Base-by-base conservation (phyloP, 2,329 filamentous ascomycete species). In the Madurella mycetomatis region DNA sequence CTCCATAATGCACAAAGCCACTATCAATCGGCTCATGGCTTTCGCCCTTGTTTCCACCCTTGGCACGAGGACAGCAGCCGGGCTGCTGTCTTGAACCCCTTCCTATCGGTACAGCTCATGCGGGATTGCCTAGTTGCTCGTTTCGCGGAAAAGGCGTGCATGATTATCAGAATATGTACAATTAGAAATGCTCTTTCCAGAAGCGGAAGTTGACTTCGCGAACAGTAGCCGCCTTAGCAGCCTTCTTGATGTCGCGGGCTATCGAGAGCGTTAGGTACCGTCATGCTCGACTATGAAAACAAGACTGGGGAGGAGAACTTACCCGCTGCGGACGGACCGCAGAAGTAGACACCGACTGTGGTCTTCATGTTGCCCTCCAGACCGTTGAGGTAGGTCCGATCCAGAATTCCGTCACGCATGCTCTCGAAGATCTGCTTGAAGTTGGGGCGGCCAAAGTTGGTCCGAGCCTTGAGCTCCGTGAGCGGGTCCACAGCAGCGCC, bases 271-370 rank as follows among this genome's bases (percentile, higher is more conserved):
- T 79, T 68, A 78, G 73, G 46, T 41, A 31, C 18, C n/a, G 9
- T 5, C 7, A 19, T 37, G 4, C 17, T 25, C 13, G 18, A 17
- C 5, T 32, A n/a, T 12, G 9, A 15, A 31, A 17, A 13, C 42
- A 30, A 2, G 17, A 4, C 3, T n/a, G 30, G 3, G 9, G 42
- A 56, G 25, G 13, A 15, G 41, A 57, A 74, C 77, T 70, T 71
- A 82, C 80, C 80, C 65, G 80, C 80, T 61, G 79, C 80, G 59
- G 88, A 94, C 19, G 92, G 92, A 56, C 94, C 94, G 70, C 94
- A 99, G 72, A 97, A 97, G 76, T 99, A 99, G 17, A 99, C 92
- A 73, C 94, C 94, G 12, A 99, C 88, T 39, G 92, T 90, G 3
- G 90, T 95, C 65, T 84, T 82, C 68, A 87, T 79, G 64, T 81